Evolutionary conservation across 805 yeast species (phyloP).

Genomic region (Komagataella pseudopastoris): DNA sequence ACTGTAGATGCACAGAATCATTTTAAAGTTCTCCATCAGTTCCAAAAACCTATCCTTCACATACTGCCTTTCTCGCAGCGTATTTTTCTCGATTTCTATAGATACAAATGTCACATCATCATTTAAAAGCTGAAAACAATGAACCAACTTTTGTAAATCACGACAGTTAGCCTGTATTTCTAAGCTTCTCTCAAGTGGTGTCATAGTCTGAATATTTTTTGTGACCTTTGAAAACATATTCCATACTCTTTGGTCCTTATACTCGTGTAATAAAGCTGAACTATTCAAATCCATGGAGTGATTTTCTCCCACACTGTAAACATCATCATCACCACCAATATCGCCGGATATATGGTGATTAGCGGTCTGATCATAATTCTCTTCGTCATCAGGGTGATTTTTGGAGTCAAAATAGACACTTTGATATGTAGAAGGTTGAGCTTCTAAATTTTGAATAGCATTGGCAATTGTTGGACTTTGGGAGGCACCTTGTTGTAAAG

Average conservation of each 20-base stretch:
- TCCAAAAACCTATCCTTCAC: constrained; percentile 25
- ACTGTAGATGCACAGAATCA: constrained; percentile 6
- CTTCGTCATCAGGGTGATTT: neutral
- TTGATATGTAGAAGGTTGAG: neutral
- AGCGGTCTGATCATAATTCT: neutral
- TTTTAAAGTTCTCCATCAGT: constrained; percentile 23
- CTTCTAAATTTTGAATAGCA: constrained; percentile 14
- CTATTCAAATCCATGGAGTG: constrained; percentile 2
- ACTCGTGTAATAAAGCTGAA: neutral
- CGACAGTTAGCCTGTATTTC: constrained; percentile 10
- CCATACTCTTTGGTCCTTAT: neutral
- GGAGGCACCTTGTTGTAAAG: constrained; percentile 9
- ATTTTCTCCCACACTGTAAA: constrained; percentile 1
- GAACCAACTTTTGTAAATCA: constrained; percentile 30
- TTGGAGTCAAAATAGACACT: neutral
- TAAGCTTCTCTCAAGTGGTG: constrained; percentile 9
- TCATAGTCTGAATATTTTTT: constrained; percentile 8
- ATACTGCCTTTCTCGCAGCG: constrained; percentile 17
- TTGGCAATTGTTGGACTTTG: constrained; percentile 20
- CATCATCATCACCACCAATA: neutral
- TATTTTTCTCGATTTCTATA: constrained; percentile 25
- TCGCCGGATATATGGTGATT: neutral
- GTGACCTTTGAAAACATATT: constrained; percentile 5
- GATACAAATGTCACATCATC: constrained; percentile 31
- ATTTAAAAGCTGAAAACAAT: constrained; percentile 28